phyloP scores from a whole-genome alignment of 2,329 filamentous ascomycete species.

The Cordyceps pruinosa region DNA sequence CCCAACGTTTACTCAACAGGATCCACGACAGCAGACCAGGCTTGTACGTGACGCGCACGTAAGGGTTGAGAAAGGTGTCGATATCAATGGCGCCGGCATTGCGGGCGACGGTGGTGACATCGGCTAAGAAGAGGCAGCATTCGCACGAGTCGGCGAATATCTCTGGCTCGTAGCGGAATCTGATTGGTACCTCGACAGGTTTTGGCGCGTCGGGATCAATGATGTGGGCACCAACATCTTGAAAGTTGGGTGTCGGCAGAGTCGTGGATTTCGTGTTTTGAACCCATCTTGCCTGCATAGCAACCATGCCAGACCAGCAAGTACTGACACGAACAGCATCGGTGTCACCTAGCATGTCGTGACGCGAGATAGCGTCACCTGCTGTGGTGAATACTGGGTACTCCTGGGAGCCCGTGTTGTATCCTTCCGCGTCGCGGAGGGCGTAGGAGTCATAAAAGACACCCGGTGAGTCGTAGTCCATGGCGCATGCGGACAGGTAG shows the following conservation, averaged over 20 bases:
- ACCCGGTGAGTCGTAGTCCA: conserved; percentile 57
- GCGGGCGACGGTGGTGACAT: conserved; percentile 34
- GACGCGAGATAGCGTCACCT: conserved; percentile 47
- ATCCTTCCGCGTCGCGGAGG: conserved; percentile 58
- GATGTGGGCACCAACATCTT: conserved; percentile 26
- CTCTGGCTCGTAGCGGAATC: conserved; percentile 53
- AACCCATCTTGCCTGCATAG: conserved; percentile 55
- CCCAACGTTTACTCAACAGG: conserved; percentile 53
- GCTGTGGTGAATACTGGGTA: conserved; percentile 59
- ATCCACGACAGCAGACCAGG: conserved; percentile 51
- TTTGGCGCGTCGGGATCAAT: conserved; percentile 28
- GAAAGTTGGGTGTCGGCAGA: conserved; percentile 28
- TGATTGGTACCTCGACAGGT: conserved; percentile 33
- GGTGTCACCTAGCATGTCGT: conserved; percentile 53
- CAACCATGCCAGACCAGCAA: conserved; percentile 74
- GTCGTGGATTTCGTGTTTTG: conserved; percentile 31
- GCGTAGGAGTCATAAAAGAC: conserved; percentile 71
- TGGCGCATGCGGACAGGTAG: conserved; percentile 63
- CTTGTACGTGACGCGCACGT: conserved; percentile 64
- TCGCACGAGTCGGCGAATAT: conserved; percentile 58
- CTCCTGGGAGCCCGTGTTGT: conserved; percentile 54
- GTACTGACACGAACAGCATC: conserved; percentile 63
- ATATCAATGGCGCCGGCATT: conserved; percentile 35
- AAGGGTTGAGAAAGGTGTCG: conserved; percentile 69
- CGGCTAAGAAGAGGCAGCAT: conserved; percentile 52